A percentile compares a stretch with the other conserved stretches of the same genome.
phyloP scores from a whole-genome alignment of 768 basidiomycete species.

The Termitomyces sp. region DNA sequence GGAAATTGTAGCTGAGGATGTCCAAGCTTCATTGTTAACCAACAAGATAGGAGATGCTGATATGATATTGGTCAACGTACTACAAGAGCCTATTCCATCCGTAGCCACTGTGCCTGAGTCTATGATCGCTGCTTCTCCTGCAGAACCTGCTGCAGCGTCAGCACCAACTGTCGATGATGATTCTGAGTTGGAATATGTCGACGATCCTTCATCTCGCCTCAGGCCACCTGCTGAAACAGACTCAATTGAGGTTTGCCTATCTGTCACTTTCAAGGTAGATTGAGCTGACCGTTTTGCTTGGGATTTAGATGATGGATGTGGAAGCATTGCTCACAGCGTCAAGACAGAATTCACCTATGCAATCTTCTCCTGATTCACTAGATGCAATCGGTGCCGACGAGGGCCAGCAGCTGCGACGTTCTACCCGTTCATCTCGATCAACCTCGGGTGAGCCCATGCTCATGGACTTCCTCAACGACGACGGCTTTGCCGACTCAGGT shows the following conservation, averaged over 20 bases:
- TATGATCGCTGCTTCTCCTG: neutral
- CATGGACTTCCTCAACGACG: neutral
- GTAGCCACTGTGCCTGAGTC: neutral
- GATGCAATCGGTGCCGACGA: neutral
- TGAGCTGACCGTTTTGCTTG: neutral
- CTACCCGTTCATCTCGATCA: constrained; percentile 11
- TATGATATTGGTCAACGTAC: neutral
- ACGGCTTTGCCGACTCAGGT: neutral
- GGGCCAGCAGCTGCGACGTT: constrained; percentile 1
- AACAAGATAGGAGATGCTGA: neutral
- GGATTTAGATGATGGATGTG: constrained; percentile 12
- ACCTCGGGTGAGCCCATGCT: constrained; percentile 9
- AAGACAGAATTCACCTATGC: neutral
- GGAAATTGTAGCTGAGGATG: neutral
- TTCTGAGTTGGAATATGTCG: constrained; percentile 9
- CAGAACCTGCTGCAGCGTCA: neutral
- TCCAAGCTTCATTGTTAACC: no score
- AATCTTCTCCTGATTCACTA: constrained; percentile 1
- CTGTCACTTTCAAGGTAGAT: neutral
- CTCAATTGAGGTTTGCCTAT: constrained; percentile 6
- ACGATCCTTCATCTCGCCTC: neutral
- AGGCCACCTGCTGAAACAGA: neutral
- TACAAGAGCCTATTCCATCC: neutral
- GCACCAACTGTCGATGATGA: neutral
- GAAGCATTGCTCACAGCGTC: constrained; percentile 5